These are phyloP conservation scores for Kwoniella heveanensis DNA, from an alignment of 768 basidiomycete genomes.

Conservation along the genomic window DNA sequence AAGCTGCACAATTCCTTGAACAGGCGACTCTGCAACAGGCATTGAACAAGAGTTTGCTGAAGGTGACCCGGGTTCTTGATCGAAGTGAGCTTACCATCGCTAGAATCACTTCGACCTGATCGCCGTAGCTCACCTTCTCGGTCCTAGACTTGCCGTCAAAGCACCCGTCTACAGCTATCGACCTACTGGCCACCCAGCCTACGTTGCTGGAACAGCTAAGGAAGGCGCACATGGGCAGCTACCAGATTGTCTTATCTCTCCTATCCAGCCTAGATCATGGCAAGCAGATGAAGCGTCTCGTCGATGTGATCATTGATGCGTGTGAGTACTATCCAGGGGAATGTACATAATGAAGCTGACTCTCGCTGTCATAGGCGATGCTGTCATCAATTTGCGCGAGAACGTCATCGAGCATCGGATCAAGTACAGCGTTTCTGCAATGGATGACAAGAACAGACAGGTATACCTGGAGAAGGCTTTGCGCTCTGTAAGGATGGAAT, in stretches of 20 bases:
- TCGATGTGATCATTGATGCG: slow-evolving; percentile 85
- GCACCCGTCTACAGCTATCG: slow-evolving; percentile 76
- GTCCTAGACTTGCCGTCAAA: slow-evolving; percentile 65
- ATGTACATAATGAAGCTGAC: slow-evolving; percentile 1
- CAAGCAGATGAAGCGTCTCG: slow-evolving; percentile 77
- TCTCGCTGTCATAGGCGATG: slow-evolving; percentile 67
- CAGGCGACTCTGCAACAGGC: slow-evolving; percentile 55
- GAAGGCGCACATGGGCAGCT: slow-evolving; percentile 89
- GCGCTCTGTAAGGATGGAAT: slow-evolving; percentile 46
- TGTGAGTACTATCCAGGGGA: slow-evolving; percentile 59
- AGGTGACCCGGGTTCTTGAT: slow-evolving; percentile 55
- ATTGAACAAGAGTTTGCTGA: slow-evolving; percentile 53
- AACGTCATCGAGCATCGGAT: slow-evolving; percentile 80
- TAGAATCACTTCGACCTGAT: neutral
- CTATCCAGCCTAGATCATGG: slow-evolving; percentile 92
- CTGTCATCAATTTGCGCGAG: slow-evolving; percentile 88
- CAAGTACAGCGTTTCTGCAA: slow-evolving; percentile 78
- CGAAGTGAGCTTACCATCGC: slow-evolving; percentile 30
- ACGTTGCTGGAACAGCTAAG: slow-evolving; percentile 79
- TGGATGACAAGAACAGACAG: slow-evolving; percentile 64
- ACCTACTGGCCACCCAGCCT: slow-evolving; percentile 78
- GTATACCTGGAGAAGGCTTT: slow-evolving; percentile 40
- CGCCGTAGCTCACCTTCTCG: slow-evolving; percentile 6
- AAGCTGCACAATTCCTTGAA: slow-evolving; percentile 53
- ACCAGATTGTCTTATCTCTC: slow-evolving; percentile 84